phyloP scores from a whole-genome alignment of 2,329 filamentous ascomycete species.

The Claviceps sp. region DNA sequence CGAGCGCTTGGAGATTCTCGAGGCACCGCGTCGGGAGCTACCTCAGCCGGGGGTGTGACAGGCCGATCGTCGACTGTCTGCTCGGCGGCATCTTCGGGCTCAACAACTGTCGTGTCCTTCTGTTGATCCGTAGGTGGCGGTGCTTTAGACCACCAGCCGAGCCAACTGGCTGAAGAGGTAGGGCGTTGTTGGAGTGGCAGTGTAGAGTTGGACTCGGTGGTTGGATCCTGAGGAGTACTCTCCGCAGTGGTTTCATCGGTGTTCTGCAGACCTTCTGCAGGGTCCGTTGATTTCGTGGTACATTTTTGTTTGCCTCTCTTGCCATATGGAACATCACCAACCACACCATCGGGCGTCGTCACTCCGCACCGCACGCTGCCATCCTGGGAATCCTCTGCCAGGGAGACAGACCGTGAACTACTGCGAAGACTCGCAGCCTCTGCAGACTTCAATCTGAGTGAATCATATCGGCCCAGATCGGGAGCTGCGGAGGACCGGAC shows the following conservation, averaged over 20 bases:
- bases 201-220: neutral
- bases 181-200: conserved; percentile 4
- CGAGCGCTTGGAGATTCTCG: conserved; percentile 7
- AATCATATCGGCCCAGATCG: conserved; percentile 39
- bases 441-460: conserved; percentile 20
- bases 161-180: conserved; percentile 34
- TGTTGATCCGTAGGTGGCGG: conserved; percentile 11
- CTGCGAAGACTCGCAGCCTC: conserved; percentile 19
- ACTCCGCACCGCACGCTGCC: conserved; percentile 5
- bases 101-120: conserved; percentile 8
- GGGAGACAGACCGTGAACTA: conserved; percentile 10
- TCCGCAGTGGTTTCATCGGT: neutral
- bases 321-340: neutral
- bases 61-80: conserved; percentile 10
- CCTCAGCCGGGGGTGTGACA: conserved; percentile 12
- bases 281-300: conserved; percentile 1
- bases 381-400: conserved; percentile 15
- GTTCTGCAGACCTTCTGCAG: neutral
- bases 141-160: conserved; percentile 35
- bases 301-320: neutral
- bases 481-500: conserved; percentile 30
- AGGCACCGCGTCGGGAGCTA: conserved; percentile 8
- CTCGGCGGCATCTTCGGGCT: conserved; percentile 3
- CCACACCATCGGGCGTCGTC: neutral
- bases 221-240: neutral